Base-by-base conservation (phyloP, 1,284 basidiomycete genomes). In the Ceratobasidium papillatum region DNA sequence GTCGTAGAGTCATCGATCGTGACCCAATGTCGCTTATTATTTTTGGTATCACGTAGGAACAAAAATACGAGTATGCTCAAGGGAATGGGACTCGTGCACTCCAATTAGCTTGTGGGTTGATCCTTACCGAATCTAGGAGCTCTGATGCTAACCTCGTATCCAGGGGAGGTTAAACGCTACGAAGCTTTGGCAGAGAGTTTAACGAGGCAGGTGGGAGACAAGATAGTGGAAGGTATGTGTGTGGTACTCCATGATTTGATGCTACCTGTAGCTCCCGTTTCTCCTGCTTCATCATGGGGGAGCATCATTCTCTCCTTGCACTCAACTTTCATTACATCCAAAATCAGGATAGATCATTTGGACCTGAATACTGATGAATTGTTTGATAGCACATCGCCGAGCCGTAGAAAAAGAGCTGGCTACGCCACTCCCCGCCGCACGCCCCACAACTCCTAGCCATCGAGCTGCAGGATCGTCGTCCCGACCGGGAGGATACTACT, bases 141-240 rank as follows among this genome's bases (percentile, higher is more conserved):
- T 25, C 27, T 61, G 56, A 27, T 61, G 47, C 56, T 56, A 45
- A 61, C 25, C 32, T 45, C 43, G 36, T 22, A 25, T 45, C 56
- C 32, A 66, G 58, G 66, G 74, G 58, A 63, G 30, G 74, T 65
- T 47, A 66, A 68, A 43, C 87, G 89, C 25, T 94, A 92, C 80
- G 88, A 90, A 41, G 88, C 90, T 27, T 83, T 94, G 76, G 92
- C 91, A 86, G 89, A 92, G 81, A 92, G 91, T 78, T 93, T 91
- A 79, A 89, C 89, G 77, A 85, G 87, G 68, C 91, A 94, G 81
- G 92, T 92, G 45, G 92, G 93, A 77, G 81, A 86, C n/a, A 90
- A 89, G 80, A 80, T 91, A 58, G 80, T 91, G 64, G 89, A 91
- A 85, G 88, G 91, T 92, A 69, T 73, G 84, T 79, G 19, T 56